Percentiles rank a stretch among this genome's conserved stretches.
phyloP scores from a whole-genome alignment of 1,284 basidiomycete species.

The Coniophora puteana region DNA sequence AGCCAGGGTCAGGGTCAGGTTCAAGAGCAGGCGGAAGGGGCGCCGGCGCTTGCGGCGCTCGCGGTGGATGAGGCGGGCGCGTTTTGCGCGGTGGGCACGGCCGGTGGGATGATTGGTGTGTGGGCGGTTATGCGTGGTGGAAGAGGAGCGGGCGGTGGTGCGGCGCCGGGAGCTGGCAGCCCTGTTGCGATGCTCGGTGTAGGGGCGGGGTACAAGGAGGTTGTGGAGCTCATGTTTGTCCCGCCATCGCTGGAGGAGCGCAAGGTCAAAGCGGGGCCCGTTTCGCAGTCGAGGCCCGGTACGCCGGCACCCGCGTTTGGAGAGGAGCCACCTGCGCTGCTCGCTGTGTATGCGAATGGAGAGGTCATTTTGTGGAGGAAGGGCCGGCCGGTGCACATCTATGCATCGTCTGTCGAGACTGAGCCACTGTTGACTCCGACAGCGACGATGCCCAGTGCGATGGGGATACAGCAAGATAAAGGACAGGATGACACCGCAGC shows the following conservation, averaged over 20 bases:
- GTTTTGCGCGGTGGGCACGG: conserved; percentile 61
- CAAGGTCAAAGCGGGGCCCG: conserved; percentile 23
- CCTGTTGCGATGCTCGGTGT: conserved; percentile 36
- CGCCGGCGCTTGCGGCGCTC: conserved; percentile 54
- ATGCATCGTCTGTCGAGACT: conserved; percentile 36
- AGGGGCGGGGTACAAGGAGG: conserved; percentile 17
- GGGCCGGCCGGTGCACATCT: too few relatives aligned
- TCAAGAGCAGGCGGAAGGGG: too few relatives aligned
- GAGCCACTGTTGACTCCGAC: too few relatives aligned
- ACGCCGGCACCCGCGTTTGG: conserved; percentile 23
- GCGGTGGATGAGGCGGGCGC: conserved; percentile 54
- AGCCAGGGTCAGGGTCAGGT: too few relatives aligned
- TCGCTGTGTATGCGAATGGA: conserved; percentile 60
- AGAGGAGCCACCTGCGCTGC: conserved; percentile 29
- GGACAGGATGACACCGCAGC: too few relatives aligned
- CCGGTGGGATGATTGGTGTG: conserved; percentile 54
- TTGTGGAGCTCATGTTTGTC: conserved; percentile 31
- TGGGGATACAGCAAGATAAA: too few relatives aligned
- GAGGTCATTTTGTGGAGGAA: conserved; percentile 51
- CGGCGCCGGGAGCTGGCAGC: too few relatives aligned
- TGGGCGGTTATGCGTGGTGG: conserved; percentile 53
- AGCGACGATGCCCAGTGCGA: too few relatives aligned
- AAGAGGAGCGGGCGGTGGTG: conserved; percentile 35
- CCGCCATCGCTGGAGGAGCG: conserved; percentile 17
- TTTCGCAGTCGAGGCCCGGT: conserved; percentile 28